Base-by-base conservation (phyloP, 139 green algal species). In the Coelastrella sp. region DNA sequence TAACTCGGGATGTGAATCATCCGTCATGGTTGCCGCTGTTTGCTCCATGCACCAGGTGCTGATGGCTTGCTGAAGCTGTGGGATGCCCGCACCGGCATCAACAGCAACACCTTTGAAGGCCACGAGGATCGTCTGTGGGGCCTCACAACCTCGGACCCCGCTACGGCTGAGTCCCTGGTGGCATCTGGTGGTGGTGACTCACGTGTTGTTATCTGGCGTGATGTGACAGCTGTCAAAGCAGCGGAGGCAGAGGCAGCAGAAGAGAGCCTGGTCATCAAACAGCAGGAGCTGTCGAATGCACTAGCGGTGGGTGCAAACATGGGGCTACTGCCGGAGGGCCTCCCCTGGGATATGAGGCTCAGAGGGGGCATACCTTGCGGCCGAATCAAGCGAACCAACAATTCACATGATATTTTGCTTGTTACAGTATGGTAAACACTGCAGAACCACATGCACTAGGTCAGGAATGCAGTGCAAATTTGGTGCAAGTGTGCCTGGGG, bases 51-150 rank as follows among this genome's bases (percentile, higher is more conserved):
- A 47, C 32, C 90, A 19, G 98, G 97, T 32, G 97, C 96, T 60
- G 98, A 99, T 92, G 98, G 98, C 5, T 93, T 99, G 85, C 58
- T 99, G 14, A 99, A 99, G 94, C 94, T 99, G 59, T 99, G 98
- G 98, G 92, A 91, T 75, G 20, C 66, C 57, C 84, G 90, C 73
- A 93, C 86, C 32, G 93, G 92, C 8, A 97, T 99, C 88, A 98
- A 96, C 92, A 79, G 95, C 6, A 91, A 91, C 89, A 99, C 98
- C 0, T 98, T 99, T 86, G 98, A 99, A 32, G 94, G 95, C 17
- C 98, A 99, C 89, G 95, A 98, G 22, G 98, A 98, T 90, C 98
- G 99, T 94, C 95, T 98, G 66, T 95, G 96, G 94, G 94, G 93
- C 4, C 90, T 97, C 23, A 68, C 73, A 0, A 87, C 83, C 4